phyloP scores from a whole-genome alignment of 2,329 filamentous ascomycete genomes.

The Hymenoscyphus salicellus region DNA sequence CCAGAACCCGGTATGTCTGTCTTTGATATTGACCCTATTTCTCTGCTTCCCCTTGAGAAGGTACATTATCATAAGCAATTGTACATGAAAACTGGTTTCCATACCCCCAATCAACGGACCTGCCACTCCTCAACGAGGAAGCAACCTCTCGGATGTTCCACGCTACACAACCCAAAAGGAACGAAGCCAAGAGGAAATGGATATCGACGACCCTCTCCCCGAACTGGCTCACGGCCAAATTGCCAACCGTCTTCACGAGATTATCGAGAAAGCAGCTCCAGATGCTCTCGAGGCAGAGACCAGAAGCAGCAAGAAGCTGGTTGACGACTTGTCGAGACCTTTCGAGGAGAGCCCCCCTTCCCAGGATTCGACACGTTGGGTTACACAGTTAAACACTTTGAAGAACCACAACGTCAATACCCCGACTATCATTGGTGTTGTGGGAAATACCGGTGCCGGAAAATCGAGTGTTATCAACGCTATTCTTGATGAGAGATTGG shows the following conservation, averaged over 20 bases:
- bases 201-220: neutral
- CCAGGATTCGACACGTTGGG: conserved; percentile 29
- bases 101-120: neutral
- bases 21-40: neutral
- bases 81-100: neutral
- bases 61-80: too few species aligned
- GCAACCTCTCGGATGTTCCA: neutral
- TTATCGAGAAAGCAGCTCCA: conserved; percentile 23
- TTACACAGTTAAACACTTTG: conserved; percentile 27
- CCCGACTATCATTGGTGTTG: conserved; percentile 29
- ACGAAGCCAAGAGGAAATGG: neutral
- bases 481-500: conserved; percentile 46
- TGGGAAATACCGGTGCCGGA: conserved; percentile 32
- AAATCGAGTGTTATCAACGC: conserved; percentile 31
- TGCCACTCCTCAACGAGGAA: neutral
- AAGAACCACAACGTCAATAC: conserved; percentile 26
- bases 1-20: neutral
- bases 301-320: conserved; percentile 20
- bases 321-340: conserved; percentile 26
- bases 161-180: neutral
- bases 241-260: conserved; percentile 27
- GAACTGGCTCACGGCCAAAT: conserved; percentile 4
- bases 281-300: conserved; percentile 31
- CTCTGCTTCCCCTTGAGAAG: neutral
- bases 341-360: conserved; percentile 20